These are phyloP conservation scores for Danielozyma ontarioensis DNA, from an alignment of 805 yeast genomes.

Conservation along the genomic window DNA sequence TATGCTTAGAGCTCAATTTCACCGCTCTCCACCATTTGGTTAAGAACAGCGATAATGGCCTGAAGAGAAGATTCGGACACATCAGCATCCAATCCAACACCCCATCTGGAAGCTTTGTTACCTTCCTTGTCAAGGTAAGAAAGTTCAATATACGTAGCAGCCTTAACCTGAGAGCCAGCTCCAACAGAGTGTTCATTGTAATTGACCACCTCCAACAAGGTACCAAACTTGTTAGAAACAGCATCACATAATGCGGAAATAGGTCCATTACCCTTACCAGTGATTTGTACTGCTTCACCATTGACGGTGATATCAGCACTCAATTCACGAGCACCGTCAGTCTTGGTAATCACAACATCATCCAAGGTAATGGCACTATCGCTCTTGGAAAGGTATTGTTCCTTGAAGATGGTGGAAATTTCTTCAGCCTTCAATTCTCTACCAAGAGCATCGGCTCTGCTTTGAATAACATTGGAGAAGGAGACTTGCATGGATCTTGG, in stretches of 20 bases:
- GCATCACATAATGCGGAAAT: slow-evolving; percentile 63
- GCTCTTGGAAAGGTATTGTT: slow-evolving; percentile 45
- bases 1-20: no score
- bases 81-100: slow-evolving; percentile 40
- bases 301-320: slow-evolving; percentile 42
- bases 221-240: slow-evolving; percentile 34
- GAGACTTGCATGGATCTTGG: slow-evolving; percentile 79
- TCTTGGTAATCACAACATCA: background rate
- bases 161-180: slow-evolving; percentile 61
- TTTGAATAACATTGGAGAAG: slow-evolving; percentile 67
- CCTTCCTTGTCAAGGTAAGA: slow-evolving; percentile 11
- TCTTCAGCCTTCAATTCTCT: slow-evolving; percentile 65
- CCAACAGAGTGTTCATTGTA: slow-evolving; percentile 83
- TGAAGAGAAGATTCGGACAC: slow-evolving; percentile 37
- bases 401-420: slow-evolving; percentile 59
- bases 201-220: slow-evolving; percentile 55
- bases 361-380: slow-evolving; percentile 15
- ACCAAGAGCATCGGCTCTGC: slow-evolving; percentile 63
- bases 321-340: slow-evolving; percentile 2
- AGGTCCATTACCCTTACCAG: slow-evolving; percentile 79
- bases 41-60: slow-evolving; percentile 22
- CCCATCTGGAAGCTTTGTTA: slow-evolving; percentile 27
- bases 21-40: slow-evolving; percentile 19
- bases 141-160: slow-evolving; percentile 63
- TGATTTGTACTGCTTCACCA: slow-evolving; percentile 21